Percentiles rank a stretch among this genome's conserved stretches.
These are phyloP conservation scores for Colletotrichum sp. DNA, from an alignment of 2,329 filamentous ascomycete species.

Conservation along the genomic window DNA sequence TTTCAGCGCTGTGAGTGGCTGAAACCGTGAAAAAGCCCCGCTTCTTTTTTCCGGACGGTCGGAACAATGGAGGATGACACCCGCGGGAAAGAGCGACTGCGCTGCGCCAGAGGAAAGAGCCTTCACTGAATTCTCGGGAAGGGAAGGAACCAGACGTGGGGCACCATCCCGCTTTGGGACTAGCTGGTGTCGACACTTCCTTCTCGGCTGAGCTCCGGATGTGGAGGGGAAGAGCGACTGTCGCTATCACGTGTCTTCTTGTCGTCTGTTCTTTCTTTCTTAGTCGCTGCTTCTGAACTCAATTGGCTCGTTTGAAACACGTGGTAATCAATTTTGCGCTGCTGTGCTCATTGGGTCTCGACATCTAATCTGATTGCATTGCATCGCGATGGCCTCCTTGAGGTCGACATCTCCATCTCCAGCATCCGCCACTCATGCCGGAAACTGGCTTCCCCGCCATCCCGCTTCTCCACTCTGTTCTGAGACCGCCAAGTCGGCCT, in stretches of 20 bases:
- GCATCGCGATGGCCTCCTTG: neutral
- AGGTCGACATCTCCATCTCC: neutral
- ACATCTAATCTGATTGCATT: neutral
- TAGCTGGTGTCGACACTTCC: neutral
- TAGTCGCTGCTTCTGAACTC: neutral
- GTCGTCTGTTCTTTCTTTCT: neutral
- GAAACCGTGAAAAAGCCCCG: neutral
- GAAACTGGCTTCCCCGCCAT: neutral
- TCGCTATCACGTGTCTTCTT: neutral
- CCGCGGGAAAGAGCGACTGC: slow-evolving; percentile 16
- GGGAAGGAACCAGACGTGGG: slow-evolving; percentile 15
- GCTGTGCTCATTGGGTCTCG: neutral
- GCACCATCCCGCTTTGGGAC: neutral
- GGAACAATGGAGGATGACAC: slow-evolving; percentile 10
- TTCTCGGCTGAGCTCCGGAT: slow-evolving; percentile 12
- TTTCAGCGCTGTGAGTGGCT: neutral
- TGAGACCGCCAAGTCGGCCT: slow-evolving; percentile 8
- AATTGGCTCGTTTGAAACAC: neutral
- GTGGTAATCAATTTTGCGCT: neutral
- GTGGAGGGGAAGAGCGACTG: neutral
- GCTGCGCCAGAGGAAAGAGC: neutral
- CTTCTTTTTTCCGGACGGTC: neutral
- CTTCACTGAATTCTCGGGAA: slow-evolving; percentile 10
- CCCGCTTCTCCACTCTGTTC: neutral
- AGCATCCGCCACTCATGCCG: neutral